Conservation (phyloP, 1,284 basidiomycete species). For the Pseudomicrostroma phylloplanum region DNA sequence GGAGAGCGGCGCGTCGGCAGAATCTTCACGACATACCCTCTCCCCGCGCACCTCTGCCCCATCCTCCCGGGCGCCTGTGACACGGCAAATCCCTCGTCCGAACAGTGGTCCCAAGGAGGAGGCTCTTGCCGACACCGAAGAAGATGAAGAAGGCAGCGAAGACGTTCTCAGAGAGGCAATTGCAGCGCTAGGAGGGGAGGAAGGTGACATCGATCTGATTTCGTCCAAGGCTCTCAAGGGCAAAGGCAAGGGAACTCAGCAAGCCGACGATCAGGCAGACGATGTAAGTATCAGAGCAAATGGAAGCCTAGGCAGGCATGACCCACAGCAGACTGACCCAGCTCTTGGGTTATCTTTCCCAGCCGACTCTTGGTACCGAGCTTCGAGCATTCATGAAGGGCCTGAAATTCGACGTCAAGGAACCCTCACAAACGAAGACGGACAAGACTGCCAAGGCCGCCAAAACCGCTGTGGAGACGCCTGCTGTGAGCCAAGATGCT, state of each 20-base stretch:
- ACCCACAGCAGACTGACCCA: too few species aligned
- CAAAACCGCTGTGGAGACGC: slow-evolving; percentile 2
- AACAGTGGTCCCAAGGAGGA: neutral
- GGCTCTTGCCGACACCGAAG: neutral
- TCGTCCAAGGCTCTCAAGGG: slow-evolving; percentile 6
- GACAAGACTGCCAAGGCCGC: slow-evolving; percentile 1
- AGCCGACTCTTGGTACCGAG: slow-evolving; percentile 9
- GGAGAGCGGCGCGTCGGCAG: neutral
- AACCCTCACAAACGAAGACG: neutral
- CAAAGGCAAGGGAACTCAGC: slow-evolving; percentile 7
- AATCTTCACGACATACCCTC: slow-evolving; percentile 6
- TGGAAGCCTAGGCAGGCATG: too few species aligned
- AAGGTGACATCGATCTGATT: slow-evolving; percentile 12
- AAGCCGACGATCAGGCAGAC: slow-evolving; percentile 3
- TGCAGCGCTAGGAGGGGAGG: slow-evolving; percentile 10
- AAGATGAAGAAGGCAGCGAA: slow-evolving; percentile 7
- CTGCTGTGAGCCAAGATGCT: neutral
- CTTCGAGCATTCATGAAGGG: slow-evolving; percentile 15
- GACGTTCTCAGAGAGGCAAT: slow-evolving; percentile 12
- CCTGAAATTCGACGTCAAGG: slow-evolving; percentile 11
- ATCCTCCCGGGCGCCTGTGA: neutral
- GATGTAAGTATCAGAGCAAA: slow-evolving; percentile 11
- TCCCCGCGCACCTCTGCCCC: neutral
- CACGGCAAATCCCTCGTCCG: neutral
- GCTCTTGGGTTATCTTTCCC: neutral